Evolutionary conservation across 345 rosid species (phyloP), one percentile per base, ranked within the genome.

Genomic region (Salix exigua): DNA sequence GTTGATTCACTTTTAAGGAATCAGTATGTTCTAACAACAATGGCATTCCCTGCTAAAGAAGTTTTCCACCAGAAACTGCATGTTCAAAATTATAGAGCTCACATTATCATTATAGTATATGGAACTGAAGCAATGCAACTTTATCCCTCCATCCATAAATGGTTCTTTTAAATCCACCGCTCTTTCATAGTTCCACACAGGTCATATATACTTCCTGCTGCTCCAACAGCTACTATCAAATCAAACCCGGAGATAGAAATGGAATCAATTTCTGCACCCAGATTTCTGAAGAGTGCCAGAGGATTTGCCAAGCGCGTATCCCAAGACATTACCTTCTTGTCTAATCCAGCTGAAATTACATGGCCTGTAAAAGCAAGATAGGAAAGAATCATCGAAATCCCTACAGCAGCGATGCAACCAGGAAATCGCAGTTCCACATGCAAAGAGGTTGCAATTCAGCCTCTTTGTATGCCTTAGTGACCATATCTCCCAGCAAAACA

Each of bases 301-400:
- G 82, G 69, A 60, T 84, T 82, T 68, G 81, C 81, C 53, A 65
- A 81, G 50, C 93, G 83, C 21, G 61, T 74, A 86, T 94, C 99
- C 98, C 97, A 90, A 40, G 83, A 81, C 71, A 79, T 85, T 70
- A 92, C 81, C 87, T 76, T 91, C 77, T 87, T 92, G 89, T 96
- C 99, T 81, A 91, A 85, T 28, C 98, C 93, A 48, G 95, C 79
- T 61, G 92, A 88, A 74, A 96, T 73, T 40, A 89, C 84, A 80
- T 80, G 91, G 80, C 91, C 99, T 96, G 73, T 62, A 75, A 53
- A 66, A 81, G 66, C 37, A 28, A 80, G 38, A 62, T 64, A 69
- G 37, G 68, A 72, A 17, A 6, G 23, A n/a, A 48, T 68, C 66
- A 33, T n/a, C 35, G n/a, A 46, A 64, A 51, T 10, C 19, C 42